Evolutionary conservation across 306 rosid species (phyloP).

Genomic region (Cucumis cinereus): DNA sequence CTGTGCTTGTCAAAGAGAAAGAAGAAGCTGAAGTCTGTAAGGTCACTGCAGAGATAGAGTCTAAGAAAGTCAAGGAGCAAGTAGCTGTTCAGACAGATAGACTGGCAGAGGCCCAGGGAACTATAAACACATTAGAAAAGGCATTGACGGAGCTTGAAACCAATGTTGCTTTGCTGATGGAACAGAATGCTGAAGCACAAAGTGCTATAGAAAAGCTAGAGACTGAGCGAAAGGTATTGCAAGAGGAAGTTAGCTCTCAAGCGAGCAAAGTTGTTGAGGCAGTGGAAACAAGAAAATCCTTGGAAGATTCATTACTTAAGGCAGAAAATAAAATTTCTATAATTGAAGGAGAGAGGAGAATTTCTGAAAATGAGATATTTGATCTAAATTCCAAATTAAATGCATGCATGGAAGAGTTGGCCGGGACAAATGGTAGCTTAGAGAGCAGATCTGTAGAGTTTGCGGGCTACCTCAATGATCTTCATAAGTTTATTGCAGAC

Average conservation of each 20-base stretch:
- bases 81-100: constrained; percentile 33
- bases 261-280: constrained; percentile 44
- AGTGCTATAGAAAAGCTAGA: constrained; percentile 41
- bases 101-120: constrained; percentile 50
- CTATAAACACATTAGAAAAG: constrained; percentile 57
- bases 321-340: constrained; percentile 49
- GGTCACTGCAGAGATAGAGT: constrained; percentile 49
- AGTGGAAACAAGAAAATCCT: constrained; percentile 30
- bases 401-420: constrained; percentile 54
- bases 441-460: constrained; percentile 50
- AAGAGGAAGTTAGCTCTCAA: constrained; percentile 44
- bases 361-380: constrained; percentile 55
- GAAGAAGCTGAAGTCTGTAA: constrained; percentile 50
- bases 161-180: constrained; percentile 36
- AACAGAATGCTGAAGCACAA: constrained; percentile 48
- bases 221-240: constrained; percentile 55
- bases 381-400: constrained; percentile 54
- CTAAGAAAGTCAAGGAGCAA: constrained; percentile 49
- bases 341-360: constrained; percentile 44
- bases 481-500: constrained; percentile 56
- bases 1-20: constrained; percentile 42
- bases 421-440: constrained; percentile 47
- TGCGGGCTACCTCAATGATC: constrained; percentile 45
- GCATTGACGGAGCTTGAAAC: constrained; percentile 40
- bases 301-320: constrained; percentile 56